Conservation (phyloP, 1,284 basidiomycete genomes). For the Tilletia indica region DNA sequence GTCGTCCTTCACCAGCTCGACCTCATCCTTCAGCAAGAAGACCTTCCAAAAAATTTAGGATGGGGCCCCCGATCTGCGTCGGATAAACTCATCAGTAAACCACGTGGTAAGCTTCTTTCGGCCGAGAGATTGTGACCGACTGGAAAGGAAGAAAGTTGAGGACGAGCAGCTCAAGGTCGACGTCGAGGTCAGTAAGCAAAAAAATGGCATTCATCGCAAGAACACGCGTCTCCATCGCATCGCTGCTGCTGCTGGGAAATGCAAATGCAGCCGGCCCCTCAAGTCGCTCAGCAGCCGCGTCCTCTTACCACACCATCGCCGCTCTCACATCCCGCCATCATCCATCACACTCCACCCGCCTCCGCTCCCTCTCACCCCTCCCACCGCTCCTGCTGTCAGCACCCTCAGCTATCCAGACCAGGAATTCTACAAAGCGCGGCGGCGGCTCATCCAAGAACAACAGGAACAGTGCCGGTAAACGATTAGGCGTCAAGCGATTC, state of each 20-base stretch:
- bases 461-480: conserved; percentile 52
- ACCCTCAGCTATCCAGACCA: conserved; percentile 43
- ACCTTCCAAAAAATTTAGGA: not conserved
- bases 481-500: conserved; percentile 52
- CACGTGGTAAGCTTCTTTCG: conserved; percentile 1
- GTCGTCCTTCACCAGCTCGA: not conserved
- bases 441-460: conserved; percentile 55
- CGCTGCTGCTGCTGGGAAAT: too few relatives aligned
- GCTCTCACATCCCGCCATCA: not conserved
- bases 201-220: conserved; percentile 6
- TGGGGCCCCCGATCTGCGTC: not conserved
- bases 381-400: not conserved
- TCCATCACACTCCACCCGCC: not conserved
- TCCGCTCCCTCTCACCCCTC: not conserved
- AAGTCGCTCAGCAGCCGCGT: not conserved
- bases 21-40: not conserved
- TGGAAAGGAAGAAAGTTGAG: too few relatives aligned
- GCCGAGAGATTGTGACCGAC: not conserved
- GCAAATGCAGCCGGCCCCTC: not conserved
- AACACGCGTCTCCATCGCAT: not conserved
- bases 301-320: conserved; percentile 6
- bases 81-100: too few relatives aligned
- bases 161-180: not conserved
- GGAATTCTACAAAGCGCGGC: conserved; percentile 55
- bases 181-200: not conserved